phyloP scores from a whole-genome alignment of 768 basidiomycete species.

The Boletus coccyginus region DNA sequence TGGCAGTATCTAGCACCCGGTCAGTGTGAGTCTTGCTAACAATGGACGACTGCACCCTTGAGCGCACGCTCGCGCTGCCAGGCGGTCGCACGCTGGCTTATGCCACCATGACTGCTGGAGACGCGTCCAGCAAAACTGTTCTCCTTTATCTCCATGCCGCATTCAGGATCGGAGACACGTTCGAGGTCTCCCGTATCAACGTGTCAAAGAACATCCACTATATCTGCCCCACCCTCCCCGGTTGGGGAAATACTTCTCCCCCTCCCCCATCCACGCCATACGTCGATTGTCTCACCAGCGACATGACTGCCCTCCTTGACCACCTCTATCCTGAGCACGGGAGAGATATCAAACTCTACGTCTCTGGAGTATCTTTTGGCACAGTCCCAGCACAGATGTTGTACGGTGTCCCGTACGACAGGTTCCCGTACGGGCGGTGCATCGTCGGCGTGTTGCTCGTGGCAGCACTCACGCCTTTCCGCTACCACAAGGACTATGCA shows the following conservation, averaged over 20 bases:
- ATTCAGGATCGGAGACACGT: conserved; percentile 48
- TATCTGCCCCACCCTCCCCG: conserved; percentile 53
- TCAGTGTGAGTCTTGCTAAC: too few relatives aligned
- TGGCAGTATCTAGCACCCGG: too few relatives aligned
- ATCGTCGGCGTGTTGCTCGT: conserved; percentile 49
- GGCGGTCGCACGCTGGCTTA: conserved; percentile 53
- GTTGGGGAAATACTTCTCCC: conserved; percentile 56
- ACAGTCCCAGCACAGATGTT: conserved; percentile 55
- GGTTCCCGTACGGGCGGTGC: conserved; percentile 48
- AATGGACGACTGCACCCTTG: background rate
- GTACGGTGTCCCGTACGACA: conserved; percentile 48
- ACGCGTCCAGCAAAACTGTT: conserved; percentile 45
- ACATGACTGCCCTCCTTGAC: conserved; percentile 45
- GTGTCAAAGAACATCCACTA: conserved; percentile 42
- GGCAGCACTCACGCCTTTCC: conserved; percentile 46
- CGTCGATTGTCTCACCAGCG: conserved; percentile 39
- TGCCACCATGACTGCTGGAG: conserved; percentile 41
- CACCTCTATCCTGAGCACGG: conserved; percentile 46
- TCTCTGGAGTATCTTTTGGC: conserved; percentile 55
- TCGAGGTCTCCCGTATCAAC: conserved; percentile 33
- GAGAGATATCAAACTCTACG: conserved; percentile 42
- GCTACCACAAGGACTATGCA: conserved; percentile 43
- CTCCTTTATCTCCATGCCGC: conserved; percentile 57
- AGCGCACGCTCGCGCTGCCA: conserved; percentile 21
- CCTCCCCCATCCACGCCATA: conserved; percentile 35